phyloP scores from a whole-genome alignment of 148 eudicot species.

The Vaccinium corymbosum region DNA sequence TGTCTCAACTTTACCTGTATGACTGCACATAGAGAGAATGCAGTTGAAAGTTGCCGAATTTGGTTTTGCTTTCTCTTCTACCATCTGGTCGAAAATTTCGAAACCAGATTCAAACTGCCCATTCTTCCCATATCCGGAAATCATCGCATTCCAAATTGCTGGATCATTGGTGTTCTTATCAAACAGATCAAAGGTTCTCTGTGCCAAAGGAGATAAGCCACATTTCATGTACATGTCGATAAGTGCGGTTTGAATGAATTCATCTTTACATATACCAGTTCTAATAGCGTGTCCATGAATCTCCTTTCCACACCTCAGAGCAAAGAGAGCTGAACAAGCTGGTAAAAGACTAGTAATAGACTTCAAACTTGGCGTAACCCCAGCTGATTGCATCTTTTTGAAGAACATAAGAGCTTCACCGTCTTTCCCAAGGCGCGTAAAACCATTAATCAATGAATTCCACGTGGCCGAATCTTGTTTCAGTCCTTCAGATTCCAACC shows the following conservation, averaged over 20 bases:
- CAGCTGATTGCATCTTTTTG: conserved; percentile 48
- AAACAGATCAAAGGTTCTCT: conserved; percentile 46
- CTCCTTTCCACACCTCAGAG: conserved; percentile 53
- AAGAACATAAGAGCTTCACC: conserved; percentile 56
- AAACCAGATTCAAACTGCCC: conserved; percentile 58
- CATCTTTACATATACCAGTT: conserved; percentile 38
- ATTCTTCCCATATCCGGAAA: conserved; percentile 78
- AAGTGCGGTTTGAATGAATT: conserved; percentile 56
- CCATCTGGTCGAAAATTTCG: conserved; percentile 57
- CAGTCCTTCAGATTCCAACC: conserved; percentile 48
- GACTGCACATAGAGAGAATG: conserved; percentile 64
- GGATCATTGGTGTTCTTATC: conserved; percentile 46
- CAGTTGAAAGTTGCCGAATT: conserved; percentile 54
- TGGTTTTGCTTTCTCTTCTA: conserved; percentile 44
- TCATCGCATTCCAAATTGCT: conserved; percentile 80
- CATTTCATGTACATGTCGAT: conserved; percentile 86
- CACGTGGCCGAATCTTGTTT: conserved; percentile 74
- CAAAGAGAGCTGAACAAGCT: conserved; percentile 53
- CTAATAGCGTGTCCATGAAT: conserved; percentile 57
- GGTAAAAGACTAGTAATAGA: conserved; percentile 62
- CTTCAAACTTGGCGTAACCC: conserved; percentile 43
- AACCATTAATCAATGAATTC: conserved; percentile 81
- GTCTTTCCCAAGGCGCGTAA: conserved; percentile 51
- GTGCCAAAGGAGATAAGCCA: conserved; percentile 49
- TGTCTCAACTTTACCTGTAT: conserved; percentile 52